Evolutionary conservation across 2,329 filamentous ascomycete species (phyloP).

Genomic region (Botrytis paeoniae): DNA sequence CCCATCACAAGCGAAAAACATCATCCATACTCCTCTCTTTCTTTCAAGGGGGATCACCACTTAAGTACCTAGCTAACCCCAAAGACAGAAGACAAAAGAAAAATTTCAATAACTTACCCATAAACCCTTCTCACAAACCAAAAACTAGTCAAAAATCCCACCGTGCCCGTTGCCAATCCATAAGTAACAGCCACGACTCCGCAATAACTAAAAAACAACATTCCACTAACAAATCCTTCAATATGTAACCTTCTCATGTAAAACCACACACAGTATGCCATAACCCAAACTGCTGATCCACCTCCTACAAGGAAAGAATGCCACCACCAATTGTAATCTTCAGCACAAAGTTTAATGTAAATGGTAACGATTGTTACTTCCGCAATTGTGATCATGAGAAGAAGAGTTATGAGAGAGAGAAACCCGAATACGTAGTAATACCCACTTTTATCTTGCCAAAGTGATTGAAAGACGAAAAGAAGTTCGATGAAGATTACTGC

Average conservation of each 20-base stretch:
- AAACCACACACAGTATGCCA: slow-evolving; percentile 80
- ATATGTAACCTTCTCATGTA: slow-evolving; percentile 79
- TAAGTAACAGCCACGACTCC: slow-evolving; percentile 80
- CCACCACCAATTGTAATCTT: slow-evolving; percentile 95
- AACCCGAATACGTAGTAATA: slow-evolving; percentile 94
- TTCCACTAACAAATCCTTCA: slow-evolving; percentile 70
- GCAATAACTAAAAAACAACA: slow-evolving; percentile 85
- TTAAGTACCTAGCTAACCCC: too few relatives aligned
- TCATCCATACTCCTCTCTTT: not conserved
- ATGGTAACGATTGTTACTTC: slow-evolving; percentile 82
- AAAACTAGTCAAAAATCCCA: slow-evolving; percentile 82
- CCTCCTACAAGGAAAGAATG: slow-evolving; percentile 79
- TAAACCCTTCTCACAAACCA: slow-evolving; percentile 83
- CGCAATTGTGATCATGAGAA: slow-evolving; percentile 72
- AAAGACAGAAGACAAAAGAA: not conserved
- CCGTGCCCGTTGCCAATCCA: slow-evolving; percentile 74
- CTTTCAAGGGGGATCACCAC: not conserved
- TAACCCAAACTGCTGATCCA: slow-evolving; percentile 76
- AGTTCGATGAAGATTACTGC: slow-evolving; percentile 86
- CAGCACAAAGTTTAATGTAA: slow-evolving; percentile 77
- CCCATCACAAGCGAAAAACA: too few relatives aligned
- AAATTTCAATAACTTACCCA: slow-evolving; percentile 50
- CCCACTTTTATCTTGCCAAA: slow-evolving; percentile 87
- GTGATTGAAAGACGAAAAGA: slow-evolving; percentile 79
- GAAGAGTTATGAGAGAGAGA: slow-evolving; percentile 67